A percentile compares a stretch with the other conserved stretches of the same genome.
Evolutionary conservation across 371 early-diverging fungal genomes (phyloP).

Genomic region (Amoeboaphelidium protococcarum): DNA sequence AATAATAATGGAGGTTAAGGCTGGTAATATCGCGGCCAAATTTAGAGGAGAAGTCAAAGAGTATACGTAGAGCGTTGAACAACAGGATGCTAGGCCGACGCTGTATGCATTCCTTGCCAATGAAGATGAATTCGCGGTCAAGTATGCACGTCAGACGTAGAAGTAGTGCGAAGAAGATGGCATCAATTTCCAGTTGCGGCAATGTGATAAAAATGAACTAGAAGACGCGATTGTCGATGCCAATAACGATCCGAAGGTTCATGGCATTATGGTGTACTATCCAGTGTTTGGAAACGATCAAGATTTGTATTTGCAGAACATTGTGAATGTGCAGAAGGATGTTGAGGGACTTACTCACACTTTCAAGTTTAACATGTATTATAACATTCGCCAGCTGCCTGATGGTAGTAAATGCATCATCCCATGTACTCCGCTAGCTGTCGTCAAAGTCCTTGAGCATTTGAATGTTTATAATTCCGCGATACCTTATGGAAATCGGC

Average conservation of each 20-base stretch:
- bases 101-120: slow-evolving; percentile 86
- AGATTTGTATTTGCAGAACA: slow-evolving; percentile 76
- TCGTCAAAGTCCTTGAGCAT: slow-evolving; percentile 78
- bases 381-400: slow-evolving; percentile 75
- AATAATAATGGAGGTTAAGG: too few species aligned
- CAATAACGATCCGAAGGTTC: slow-evolving; percentile 47
- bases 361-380: slow-evolving; percentile 77
- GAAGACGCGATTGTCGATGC: slow-evolving; percentile 60
- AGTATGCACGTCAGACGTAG: slow-evolving; percentile 66
- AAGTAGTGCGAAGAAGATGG: slow-evolving; percentile 77
- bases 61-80: too few species aligned
- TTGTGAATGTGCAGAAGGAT: slow-evolving; percentile 63
- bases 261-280: slow-evolving; percentile 86
- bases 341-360: slow-evolving; percentile 85
- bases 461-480: slow-evolving; percentile 71
- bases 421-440: slow-evolving; percentile 81
- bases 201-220: slow-evolving; percentile 46
- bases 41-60: too few species aligned
- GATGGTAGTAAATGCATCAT: slow-evolving; percentile 46
- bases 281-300: slow-evolving; percentile 71
- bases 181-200: slow-evolving; percentile 61
- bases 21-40: too few species aligned
- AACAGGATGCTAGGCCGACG: too few species aligned
- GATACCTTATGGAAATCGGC: slow-evolving; percentile 69
- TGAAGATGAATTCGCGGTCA: slow-evolving; percentile 65